These are phyloP conservation scores for Ophiostoma perfectum DNA, from an alignment of 2,329 filamentous ascomycete genomes.

Conservation along the genomic window DNA sequence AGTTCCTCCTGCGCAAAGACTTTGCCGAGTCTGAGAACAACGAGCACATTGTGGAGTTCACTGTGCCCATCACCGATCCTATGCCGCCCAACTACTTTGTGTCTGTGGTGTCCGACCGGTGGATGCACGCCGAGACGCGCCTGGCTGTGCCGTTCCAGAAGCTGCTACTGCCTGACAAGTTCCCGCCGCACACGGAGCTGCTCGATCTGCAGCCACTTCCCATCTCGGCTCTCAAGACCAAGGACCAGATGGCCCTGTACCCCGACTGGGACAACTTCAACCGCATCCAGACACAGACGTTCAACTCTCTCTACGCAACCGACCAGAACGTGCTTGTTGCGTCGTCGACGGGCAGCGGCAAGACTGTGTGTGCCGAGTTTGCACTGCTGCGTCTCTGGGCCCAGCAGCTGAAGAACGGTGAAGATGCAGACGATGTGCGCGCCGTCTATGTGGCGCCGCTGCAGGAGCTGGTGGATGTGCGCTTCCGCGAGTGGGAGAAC, in stretches of 20 bases:
- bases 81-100: conserved; percentile 99
- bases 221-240: conserved; percentile 75
- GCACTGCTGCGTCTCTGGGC: conserved; percentile 85
- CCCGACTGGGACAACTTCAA: conserved; percentile 85
- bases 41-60: conserved; percentile 93
- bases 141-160: conserved; percentile 93
- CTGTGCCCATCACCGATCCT: conserved; percentile 90
- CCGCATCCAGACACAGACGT: conserved; percentile 94
- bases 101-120: conserved; percentile 86
- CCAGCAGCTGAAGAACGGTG: conserved; percentile 40
- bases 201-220: conserved; percentile 88
- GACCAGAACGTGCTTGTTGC: conserved; percentile 93
- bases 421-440: conserved; percentile 65
- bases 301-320: conserved; percentile 84
- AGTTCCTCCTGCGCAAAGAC: conserved; percentile 84
- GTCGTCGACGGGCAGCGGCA: conserved; percentile 89
- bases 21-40: conserved; percentile 81
- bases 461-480: conserved; percentile 83
- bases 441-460: conserved; percentile 93
- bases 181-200: conserved; percentile 86
- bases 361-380: conserved; percentile 95
- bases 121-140: conserved; percentile 97
- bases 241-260: conserved; percentile 77
- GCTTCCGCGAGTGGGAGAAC: conserved; percentile 78
- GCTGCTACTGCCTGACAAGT: conserved; percentile 87